Percentiles rank a stretch among this genome's conserved stretches.
phyloP scores from a whole-genome alignment of 2,329 filamentous ascomycete genomes.

The Cladorrhinum sp. region DNA sequence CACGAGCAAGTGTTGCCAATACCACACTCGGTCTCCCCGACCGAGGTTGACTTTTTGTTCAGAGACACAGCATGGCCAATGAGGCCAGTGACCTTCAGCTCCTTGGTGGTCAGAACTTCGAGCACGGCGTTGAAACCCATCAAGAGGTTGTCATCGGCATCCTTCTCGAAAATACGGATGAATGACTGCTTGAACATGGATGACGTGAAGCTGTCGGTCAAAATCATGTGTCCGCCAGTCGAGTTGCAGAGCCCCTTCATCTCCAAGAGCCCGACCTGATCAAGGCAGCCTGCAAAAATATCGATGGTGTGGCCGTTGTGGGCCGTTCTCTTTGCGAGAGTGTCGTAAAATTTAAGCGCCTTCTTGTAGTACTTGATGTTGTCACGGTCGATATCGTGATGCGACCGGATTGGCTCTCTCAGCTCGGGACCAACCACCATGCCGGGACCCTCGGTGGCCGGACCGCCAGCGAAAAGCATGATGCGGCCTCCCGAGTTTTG shows the following conservation, averaged over 20 bases:
- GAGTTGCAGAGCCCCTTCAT: slow-evolving; percentile 98
- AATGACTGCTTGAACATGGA: slow-evolving; percentile 99
- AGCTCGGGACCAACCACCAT: slow-evolving; percentile 96
- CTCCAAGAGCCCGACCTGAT: slow-evolving; percentile 93
- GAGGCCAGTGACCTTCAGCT: slow-evolving; percentile 94
- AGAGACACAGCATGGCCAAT: slow-evolving; percentile 95
- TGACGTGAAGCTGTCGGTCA: slow-evolving; percentile 97
- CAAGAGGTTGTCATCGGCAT: slow-evolving; percentile 85
- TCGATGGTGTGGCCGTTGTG: slow-evolving; percentile 98
- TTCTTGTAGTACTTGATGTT: slow-evolving; percentile 99
- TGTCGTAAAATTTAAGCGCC: slow-evolving; percentile 96
- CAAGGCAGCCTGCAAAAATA: slow-evolving; percentile 94
- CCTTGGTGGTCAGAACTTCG: slow-evolving; percentile 95
- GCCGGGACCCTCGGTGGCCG: slow-evolving; percentile 92
- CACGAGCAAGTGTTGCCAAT: slow-evolving; percentile 98
- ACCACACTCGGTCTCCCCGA: slow-evolving; percentile 96
- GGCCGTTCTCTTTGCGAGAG: slow-evolving; percentile 85
- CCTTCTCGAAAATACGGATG: slow-evolving; percentile 94
- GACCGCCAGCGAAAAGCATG: slow-evolving; percentile 95
- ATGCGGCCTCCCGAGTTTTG: slow-evolving; percentile 92
- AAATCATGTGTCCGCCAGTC: slow-evolving; percentile 95
- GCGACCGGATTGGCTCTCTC: slow-evolving; percentile 92
- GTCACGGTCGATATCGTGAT: slow-evolving; percentile 97
- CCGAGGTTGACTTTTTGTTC: slow-evolving; percentile 96
- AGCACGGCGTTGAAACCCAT: slow-evolving; percentile 99